A percentile compares a stretch with the other conserved stretches of the same genome.
phyloP scores from a whole-genome alignment of 2,329 filamentous ascomycete genomes.

The Colletotrichum musicola region DNA sequence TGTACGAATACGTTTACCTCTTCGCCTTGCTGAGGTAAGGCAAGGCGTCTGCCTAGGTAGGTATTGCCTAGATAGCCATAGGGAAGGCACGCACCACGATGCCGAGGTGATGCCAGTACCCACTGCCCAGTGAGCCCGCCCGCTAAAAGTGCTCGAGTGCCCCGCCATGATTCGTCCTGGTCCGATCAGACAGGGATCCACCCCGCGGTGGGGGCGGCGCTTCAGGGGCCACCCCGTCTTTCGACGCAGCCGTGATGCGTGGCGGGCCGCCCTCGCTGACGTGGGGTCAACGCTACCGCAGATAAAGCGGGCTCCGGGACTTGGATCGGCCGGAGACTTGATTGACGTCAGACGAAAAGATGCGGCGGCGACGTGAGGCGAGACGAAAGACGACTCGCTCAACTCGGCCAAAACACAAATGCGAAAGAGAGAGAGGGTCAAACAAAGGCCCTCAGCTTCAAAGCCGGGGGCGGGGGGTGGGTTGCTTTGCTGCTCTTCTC shows the following conservation, averaged over 20 bases:
- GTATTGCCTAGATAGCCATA: no score
- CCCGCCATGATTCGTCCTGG: conserved; percentile 27
- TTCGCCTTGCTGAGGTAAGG: background rate
- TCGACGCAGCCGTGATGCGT: conserved; percentile 24
- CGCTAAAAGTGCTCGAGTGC: background rate
- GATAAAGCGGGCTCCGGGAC: conserved; percentile 15
- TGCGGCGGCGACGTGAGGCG: conserved; percentile 15
- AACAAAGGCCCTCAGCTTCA: background rate
- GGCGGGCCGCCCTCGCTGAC: conserved; percentile 14
- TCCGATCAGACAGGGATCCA: conserved; percentile 30
- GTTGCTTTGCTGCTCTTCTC: no score
- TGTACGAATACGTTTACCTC: background rate
- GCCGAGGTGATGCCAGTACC: background rate
- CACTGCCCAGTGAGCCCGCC: conserved; percentile 11
- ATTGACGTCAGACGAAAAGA: conserved; percentile 36
- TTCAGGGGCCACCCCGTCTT: conserved; percentile 26
- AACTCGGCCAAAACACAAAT: conserved; percentile 20
- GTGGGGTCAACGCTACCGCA: conserved; percentile 10
- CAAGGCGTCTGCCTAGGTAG: no score
- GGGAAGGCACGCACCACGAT: background rate
- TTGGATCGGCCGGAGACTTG: conserved; percentile 17
- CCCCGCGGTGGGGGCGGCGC: conserved; percentile 1
- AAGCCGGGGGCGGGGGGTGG: no score
- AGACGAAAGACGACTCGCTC: conserved; percentile 5
- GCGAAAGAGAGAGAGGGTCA: background rate